Evolutionary conservation across 805 yeast species (phyloP), one percentile per base, ranked within the genome.

Genomic region (Cyberlindnera veronae): DNA sequence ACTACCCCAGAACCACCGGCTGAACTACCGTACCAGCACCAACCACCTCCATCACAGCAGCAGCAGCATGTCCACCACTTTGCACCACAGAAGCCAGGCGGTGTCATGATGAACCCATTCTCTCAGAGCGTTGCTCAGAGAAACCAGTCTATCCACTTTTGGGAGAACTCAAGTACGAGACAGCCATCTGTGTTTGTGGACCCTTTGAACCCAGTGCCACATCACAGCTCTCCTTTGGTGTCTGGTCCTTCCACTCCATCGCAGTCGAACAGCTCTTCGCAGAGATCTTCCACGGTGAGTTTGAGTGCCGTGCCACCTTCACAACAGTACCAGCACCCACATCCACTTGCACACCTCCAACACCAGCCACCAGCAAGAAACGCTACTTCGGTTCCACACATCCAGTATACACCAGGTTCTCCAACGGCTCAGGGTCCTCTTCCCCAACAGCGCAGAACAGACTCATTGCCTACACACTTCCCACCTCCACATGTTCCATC

Each of bases 111-210:
- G 21, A 36, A 38, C 10, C 50, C 54, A 21, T 44, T 40, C 24
- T 19, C 43, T 16, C 30, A 44, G 10, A 33, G 36, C 17, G 34
- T 24, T 23, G 32, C 44, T 11, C 43, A 42, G 28, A 43, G 50
- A 32, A 41, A 39, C 32, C 52, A 51, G 6, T 45, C 54, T 11
- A 49, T 56, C 18, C 54, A 50, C 29, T 56, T 54, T 33, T 57
- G 61, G 61, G 54, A 50, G 32, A 39, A 37, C 16, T 39, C 56
- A 3, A 38, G 31, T 19, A 29, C 34, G 2, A 48, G 61, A 48
- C 59, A 55, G 20, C 55, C 56, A 1, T 54, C 60, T 3, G 45
- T 51, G 3, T 47, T 55, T 35, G 42, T 57, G 33, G 61, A 57
- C 29, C 61, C 61, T 5, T 33, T 57, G 23, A 39, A 48, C 24